These are phyloP conservation scores for Solanum piurae DNA, from an alignment of 257 asterid species.

Conservation along the genomic window DNA sequence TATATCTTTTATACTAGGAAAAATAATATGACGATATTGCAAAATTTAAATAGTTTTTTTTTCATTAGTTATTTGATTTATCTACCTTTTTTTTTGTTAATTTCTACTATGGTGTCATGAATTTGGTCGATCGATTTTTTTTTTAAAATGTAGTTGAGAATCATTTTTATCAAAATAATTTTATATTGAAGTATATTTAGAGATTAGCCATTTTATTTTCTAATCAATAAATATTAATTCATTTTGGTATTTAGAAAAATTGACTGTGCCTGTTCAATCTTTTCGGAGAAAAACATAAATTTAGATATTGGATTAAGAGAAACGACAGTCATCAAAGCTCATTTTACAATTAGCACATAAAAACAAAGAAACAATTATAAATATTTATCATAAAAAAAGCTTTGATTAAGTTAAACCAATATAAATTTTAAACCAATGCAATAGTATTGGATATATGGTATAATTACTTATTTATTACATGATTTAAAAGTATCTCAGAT, in stretches of 20 bases:
- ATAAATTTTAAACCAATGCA: neutral
- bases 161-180: neutral
- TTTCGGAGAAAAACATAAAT: neutral
- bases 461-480: neutral
- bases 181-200: neutral
- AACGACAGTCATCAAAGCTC: neutral
- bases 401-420: neutral
- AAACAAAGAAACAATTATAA: neutral
- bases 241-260: neutral
- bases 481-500: neutral
- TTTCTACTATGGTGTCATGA: neutral
- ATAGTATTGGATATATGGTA: neutral
- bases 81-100: neutral
- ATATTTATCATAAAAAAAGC: neutral
- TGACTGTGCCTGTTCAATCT: neutral
- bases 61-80: neutral
- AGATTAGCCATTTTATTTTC: neutral
- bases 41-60: neutral
- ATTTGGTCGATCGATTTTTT: neutral
- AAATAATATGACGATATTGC: neutral
- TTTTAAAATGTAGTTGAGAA: neutral
- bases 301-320: neutral
- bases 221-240: neutral
- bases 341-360: neutral
- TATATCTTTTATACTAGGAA: neutral